These are phyloP conservation scores for Paramecium octaurelia DNA, from an alignment of 73 alveolate genomes.

Conservation along the genomic window DNA sequence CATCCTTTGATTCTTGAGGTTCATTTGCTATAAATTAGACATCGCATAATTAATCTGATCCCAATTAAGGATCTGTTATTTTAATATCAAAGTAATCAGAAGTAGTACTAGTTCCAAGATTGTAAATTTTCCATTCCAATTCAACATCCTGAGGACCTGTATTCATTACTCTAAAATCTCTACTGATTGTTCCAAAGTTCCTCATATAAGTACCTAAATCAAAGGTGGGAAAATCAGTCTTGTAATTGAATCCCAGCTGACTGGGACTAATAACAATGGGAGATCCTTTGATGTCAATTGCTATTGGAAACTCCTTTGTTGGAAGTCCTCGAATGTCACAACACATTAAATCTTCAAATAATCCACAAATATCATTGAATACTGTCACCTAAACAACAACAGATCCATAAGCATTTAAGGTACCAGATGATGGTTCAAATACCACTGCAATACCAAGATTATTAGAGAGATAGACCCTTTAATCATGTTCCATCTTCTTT, in stretches of 20 bases:
- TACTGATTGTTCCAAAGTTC: conserved; percentile 64
- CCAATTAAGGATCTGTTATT: conserved; percentile 52
- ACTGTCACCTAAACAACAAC: conserved; percentile 54
- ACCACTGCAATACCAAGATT: conserved; percentile 59
- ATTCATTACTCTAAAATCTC: conserved; percentile 74
- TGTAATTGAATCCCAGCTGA: conserved; percentile 80
- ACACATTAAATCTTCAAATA: conserved; percentile 35
- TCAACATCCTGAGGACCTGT: conserved; percentile 80
- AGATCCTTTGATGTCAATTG: conserved; percentile 54
- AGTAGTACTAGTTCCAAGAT: neutral
- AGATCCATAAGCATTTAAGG: conserved; percentile 46
- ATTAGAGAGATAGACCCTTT: conserved; percentile 43
- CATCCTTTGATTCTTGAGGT: conserved; percentile 45
- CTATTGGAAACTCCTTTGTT: conserved; percentile 47
- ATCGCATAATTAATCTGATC: conserved; percentile 48
- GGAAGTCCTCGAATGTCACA: conserved; percentile 55
- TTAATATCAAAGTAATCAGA: conserved; percentile 38
- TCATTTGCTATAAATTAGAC: conserved; percentile 44
- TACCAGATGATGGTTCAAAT: conserved; percentile 55
- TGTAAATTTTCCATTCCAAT: conserved; percentile 75
- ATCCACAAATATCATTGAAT: conserved; percentile 59
- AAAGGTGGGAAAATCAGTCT: conserved; percentile 73
- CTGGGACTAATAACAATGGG: conserved; percentile 76
- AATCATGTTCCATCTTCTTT: conserved; percentile 54
- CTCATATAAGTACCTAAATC: conserved; percentile 75